These are phyloP conservation scores for Colletotrichum cordylinicola DNA, from an alignment of 2,329 filamentous ascomycete species.

Conservation along the genomic window DNA sequence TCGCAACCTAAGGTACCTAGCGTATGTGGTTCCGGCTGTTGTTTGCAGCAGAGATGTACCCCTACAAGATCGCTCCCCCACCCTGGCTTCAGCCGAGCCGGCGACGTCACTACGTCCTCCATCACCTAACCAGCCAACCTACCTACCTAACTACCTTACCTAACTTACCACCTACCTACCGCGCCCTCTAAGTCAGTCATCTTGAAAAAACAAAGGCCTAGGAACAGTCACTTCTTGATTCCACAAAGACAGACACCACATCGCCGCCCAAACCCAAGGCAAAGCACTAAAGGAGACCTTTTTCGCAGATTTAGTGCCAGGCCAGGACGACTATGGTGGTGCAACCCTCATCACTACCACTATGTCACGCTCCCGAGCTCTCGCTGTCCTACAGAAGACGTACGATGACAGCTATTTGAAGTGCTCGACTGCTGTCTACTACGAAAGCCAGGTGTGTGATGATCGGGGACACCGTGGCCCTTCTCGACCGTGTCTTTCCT, in stretches of 20 bases:
- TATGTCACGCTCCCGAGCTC: constrained; percentile 61
- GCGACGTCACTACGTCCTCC: constrained; percentile 13
- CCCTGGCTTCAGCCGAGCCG: not conserved
- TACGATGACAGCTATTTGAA: constrained; percentile 96
- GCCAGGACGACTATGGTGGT: constrained; percentile 12
- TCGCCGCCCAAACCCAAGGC: not conserved
- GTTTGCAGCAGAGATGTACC: not conserved
- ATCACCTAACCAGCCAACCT: not conserved
- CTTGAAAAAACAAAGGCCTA: not conserved
- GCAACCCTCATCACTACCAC: constrained; percentile 23
- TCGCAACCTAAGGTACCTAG: not conserved
- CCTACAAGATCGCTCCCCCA: not conserved
- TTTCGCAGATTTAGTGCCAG: not conserved
- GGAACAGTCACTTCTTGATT: not conserved
- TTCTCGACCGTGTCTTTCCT: not conserved
- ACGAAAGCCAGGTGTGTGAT: constrained; percentile 81
- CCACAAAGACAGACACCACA: not conserved
- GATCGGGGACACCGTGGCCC: not conserved
- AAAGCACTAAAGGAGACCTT: not conserved
- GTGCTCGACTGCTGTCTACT: constrained; percentile 95
- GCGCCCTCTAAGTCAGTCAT: not conserved
- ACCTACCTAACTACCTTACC: not conserved
- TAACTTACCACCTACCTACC: not conserved
- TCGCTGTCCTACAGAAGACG: constrained; percentile 88
- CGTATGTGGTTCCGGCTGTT: not conserved